Percentiles rank a stretch among this genome's conserved stretches.
phyloP scores from a whole-genome alignment of 1,284 basidiomycete genomes.

The Leccinum huronense region DNA sequence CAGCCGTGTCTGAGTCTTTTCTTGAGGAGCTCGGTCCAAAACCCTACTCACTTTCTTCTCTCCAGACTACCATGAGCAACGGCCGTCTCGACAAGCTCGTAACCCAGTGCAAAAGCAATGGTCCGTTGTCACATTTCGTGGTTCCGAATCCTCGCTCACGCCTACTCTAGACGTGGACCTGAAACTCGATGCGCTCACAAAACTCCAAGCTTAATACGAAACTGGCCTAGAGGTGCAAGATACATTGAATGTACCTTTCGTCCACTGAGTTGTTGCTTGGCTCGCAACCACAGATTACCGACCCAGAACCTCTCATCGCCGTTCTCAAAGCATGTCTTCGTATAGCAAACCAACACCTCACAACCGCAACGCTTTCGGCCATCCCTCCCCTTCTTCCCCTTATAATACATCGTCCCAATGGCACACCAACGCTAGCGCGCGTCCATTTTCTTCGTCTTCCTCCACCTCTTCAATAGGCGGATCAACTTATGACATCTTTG shows the following conservation, averaged over 20 bases:
- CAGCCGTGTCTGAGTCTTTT: too few relatives aligned
- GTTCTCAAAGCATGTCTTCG: slow-evolving; percentile 74
- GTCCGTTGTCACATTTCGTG: slow-evolving; percentile 38
- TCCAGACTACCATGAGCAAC: slow-evolving; percentile 47
- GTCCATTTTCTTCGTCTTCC: slow-evolving; percentile 46
- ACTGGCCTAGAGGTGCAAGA: slow-evolving; percentile 58
- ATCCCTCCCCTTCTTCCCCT: slow-evolving; percentile 63
- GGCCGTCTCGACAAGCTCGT: slow-evolving; percentile 60
- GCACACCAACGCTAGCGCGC: slow-evolving; percentile 34
- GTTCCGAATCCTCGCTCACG: slow-evolving; percentile 13
- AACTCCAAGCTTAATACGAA: slow-evolving; percentile 72
- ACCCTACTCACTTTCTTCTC: slow-evolving; percentile 17
- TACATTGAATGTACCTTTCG: slow-evolving; percentile 13
- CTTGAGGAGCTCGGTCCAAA: slow-evolving; percentile 5
- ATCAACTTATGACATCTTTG: slow-evolving; percentile 47
- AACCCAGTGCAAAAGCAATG: slow-evolving; percentile 67
- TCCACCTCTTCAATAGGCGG: slow-evolving; percentile 47
- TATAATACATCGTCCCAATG: slow-evolving; percentile 46
- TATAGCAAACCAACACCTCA: slow-evolving; percentile 78
- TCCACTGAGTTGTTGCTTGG: slow-evolving; percentile 14
- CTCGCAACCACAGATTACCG: slow-evolving; percentile 51
- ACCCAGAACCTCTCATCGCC: slow-evolving; percentile 65
- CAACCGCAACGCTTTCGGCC: slow-evolving; percentile 66
- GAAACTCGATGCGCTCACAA: slow-evolving; percentile 74
- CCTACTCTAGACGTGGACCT: slow-evolving; percentile 63